Evolutionary conservation across 2,329 filamentous ascomycete genomes (phyloP), one percentile per base, ranked within the genome.

Genomic region (Paecilomyces formosus): DNA sequence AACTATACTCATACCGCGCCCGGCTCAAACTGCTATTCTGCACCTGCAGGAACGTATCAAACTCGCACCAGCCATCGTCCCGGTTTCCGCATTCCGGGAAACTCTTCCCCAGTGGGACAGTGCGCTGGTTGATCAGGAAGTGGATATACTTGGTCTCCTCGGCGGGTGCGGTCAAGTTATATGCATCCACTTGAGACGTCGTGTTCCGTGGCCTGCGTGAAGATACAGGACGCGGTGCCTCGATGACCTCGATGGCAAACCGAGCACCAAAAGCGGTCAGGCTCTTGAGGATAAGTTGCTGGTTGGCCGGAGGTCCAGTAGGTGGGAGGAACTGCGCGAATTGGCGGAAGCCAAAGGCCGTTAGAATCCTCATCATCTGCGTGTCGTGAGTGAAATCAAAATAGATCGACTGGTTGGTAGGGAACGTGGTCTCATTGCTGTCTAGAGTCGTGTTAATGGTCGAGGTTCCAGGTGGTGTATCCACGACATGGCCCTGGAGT

Each of bases 381-480:
- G 86, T 88, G 72, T 92, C 89, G 71, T 92, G 89, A 15, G 83
- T 86, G 70, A 92, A 92, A 76, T 92, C 89, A 55, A 92, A 82
- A 71, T 91, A 90, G 15, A 92, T 78, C 22, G 78, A 82, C 69
- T 92, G 89, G 68, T 90, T 83, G 3, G 89, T 74, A 0, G 89
- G 89, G 70, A 92, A 92, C 0, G 88, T 92, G 35, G 77, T 77
- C 0, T 80, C 80, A 71, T 81, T 89, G 67, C 80, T 83, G 57
- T 70, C 68, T 3, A 73, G 61, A 5, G 72, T 74, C 50, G 63
- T 59, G 59, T 73, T 79, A 53, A 78, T 69, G 65, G 89, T 86
- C 68, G 65, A 66, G 7, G 62, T 61, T 3, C 63, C 66, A 0
- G 61, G 57, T 3, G 64, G 62, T 0, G 65, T 58, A 30, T 67